Conservation (phyloP, 768 basidiomycete genomes). For the Podaxis sp. region DNA sequence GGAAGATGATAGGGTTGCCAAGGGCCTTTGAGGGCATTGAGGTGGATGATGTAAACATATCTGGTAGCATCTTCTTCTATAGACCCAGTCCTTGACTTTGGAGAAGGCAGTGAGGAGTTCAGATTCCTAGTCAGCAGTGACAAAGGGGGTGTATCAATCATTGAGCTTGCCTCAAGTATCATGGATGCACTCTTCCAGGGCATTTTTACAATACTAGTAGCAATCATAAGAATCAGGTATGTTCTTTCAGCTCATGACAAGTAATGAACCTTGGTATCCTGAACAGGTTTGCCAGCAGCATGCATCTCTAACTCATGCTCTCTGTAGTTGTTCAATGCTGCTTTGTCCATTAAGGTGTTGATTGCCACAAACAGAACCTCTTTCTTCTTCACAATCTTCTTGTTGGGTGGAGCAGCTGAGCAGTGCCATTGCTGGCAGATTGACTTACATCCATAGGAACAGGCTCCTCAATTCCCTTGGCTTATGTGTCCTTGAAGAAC, state of each 20-base stretch:
- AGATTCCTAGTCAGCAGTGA: conserved; percentile 74
- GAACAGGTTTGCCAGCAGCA: conserved; percentile 90
- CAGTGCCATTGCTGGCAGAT: conserved; percentile 31
- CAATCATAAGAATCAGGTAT: too few relatives aligned
- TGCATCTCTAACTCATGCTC: conserved; percentile 91
- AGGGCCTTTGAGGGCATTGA: conserved; percentile 82
- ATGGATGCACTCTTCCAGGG: conserved; percentile 98
- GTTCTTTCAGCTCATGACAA: too few relatives aligned
- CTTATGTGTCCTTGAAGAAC: conserved; percentile 84
- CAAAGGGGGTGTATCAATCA: conserved; percentile 77
- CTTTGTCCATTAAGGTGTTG: conserved; percentile 62
- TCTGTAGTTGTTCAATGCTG: conserved; percentile 60
- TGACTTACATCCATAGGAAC: conserved; percentile 68
- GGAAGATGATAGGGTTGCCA: conserved; percentile 84
- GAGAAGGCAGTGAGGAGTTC: conserved; percentile 68
- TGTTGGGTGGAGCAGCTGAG: conserved; percentile 62
- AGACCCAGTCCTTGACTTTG: conserved; percentile 94
- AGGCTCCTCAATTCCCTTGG: conserved; percentile 76
- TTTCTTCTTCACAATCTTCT: conserved; percentile 81
- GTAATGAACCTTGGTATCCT: conserved; percentile 89
- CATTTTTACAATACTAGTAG: conserved; percentile 91
- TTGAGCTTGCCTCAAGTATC: conserved; percentile 93
- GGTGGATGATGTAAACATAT: conserved; percentile 83
- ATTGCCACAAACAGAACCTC: conserved; percentile 73
- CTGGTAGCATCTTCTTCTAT: conserved; percentile 96